Evolutionary conservation across 176 grass and related monocot genomes (phyloP), one percentile per base, ranked within the genome.

Genomic region (Rhynchospora tenuis): DNA sequence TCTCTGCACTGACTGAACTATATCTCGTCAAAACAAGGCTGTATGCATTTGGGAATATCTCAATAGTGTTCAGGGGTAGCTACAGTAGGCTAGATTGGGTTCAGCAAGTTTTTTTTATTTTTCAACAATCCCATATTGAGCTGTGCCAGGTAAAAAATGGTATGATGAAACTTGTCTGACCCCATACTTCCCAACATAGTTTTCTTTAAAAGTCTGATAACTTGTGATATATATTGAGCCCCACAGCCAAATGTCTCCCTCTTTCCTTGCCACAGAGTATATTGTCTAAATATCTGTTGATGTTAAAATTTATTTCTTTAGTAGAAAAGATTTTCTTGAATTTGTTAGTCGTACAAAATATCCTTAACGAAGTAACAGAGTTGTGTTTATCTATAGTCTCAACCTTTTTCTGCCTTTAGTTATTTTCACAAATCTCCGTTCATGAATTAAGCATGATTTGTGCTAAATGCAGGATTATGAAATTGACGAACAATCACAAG

Each of bases 401-500:
- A 75, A 13, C 48, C 24, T 8, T 75, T 71, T 75, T 75, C 72
- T 75, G 12, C 24, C 51, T 75, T 75, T 51, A 28, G 26, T 75
- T 29, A 75, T 52, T 54, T 75, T 52, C 13, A 45, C 67, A 45
- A 6, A 22, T 75, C 5, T 54, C 14, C 15, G 12, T 75, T 75
- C 47, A 54, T 52, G 51, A 52, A 75, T 10, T 13, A 74, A 1
- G 38, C 6, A 12, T 66, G 44, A 1, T 45, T 43, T 65, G 22
- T 64, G 3, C 16, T 64, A 29, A 38, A 31, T 23, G 22, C 88
- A 98, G 95, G 87, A 87, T 77, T 98, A 85, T 70, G 89, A 98
- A 90, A 86, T 98, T 5, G 91, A 95, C 84, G 88, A 84, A 86
- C 14, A 78, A 72, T 95, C 95, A 62, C 83, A 1, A 44, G 92